These are phyloP conservation scores for Umbelopsis sp. DNA, from an alignment of 192 early-diverging fungal genomes.

Conservation along the genomic window DNA sequence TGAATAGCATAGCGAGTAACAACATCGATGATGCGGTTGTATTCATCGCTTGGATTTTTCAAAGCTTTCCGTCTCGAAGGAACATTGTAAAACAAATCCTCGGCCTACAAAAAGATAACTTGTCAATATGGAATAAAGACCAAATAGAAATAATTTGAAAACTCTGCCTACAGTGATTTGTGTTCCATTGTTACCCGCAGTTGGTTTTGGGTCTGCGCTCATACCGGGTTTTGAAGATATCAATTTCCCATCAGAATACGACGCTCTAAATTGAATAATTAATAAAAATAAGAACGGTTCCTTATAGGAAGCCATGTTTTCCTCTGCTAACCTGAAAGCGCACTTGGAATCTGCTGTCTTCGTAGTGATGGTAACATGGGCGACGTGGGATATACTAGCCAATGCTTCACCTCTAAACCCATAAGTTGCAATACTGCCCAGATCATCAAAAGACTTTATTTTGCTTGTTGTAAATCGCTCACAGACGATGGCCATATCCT, in stretches of 20 bases:
- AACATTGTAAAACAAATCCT: conserved; percentile 96
- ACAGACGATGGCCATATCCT: conserved; percentile 90
- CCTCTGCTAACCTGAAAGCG: conserved; percentile 60
- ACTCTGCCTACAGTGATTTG: conserved; percentile 71
- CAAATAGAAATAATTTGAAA: not conserved
- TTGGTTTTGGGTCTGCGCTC: conserved; percentile 82
- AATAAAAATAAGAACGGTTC: not conserved
- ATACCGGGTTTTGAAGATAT: conserved; percentile 74
- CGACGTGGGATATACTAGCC: conserved; percentile 94
- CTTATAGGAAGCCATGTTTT: not conserved
- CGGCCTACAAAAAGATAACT: conserved; percentile 55
- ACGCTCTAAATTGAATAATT: conserved; percentile 52
- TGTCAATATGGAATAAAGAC: not conserved
- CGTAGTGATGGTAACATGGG: conserved; percentile 87
- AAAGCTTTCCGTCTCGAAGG: conserved; percentile 84
- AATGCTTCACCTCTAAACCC: conserved; percentile 98
- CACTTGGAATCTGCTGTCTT: conserved; percentile 76
- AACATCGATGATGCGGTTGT: conserved; percentile 88
- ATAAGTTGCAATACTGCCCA: conserved; percentile 84
- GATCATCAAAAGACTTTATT: conserved; percentile 82
- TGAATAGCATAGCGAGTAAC: conserved; percentile 94
- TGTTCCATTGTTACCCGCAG: conserved; percentile 95
- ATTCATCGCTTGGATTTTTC: conserved; percentile 86
- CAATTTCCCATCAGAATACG: conserved; percentile 87
- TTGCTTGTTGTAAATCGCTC: conserved; percentile 98